Conservation (phyloP, 176 grass and related monocot genomes). For the Thalia dealbata region DNA sequence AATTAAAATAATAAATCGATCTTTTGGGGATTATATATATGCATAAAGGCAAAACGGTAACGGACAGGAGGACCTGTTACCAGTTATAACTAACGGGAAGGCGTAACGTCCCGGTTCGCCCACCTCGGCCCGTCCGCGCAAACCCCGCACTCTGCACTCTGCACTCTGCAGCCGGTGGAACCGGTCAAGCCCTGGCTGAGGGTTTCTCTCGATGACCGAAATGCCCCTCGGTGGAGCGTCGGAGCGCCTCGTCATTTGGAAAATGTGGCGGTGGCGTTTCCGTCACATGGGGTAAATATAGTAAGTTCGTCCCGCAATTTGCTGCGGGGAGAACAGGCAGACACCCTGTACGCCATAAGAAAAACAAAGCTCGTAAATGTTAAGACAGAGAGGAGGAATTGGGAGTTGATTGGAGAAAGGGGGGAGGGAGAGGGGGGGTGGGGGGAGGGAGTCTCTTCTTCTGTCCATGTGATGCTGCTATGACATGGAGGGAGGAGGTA, state of each 20-base stretch:
- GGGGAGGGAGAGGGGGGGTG: no score
- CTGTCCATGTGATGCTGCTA: neutral
- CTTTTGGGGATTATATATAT: no score
- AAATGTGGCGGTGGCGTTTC: neutral
- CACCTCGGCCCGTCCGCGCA: neutral
- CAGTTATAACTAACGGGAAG: neutral
- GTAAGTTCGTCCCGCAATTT: neutral
- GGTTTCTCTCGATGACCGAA: neutral
- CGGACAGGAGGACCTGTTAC: neutral
- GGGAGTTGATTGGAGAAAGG: neutral
- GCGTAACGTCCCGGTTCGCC: neutral
- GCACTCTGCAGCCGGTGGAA: neutral
- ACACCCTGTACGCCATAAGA: neutral
- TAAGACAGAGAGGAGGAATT: neutral
- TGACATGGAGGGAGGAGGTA: slow-evolving; percentile 12
- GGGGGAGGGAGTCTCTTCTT: neutral
- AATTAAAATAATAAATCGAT: no score
- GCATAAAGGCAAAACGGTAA: neutral
- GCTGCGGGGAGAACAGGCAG: neutral
- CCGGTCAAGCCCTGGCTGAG: neutral
- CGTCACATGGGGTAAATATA: neutral
- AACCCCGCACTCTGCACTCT: no score
- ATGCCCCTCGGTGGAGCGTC: no score
- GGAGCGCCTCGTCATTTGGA: neutral
- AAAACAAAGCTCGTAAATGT: neutral